Evolutionary conservation across 331 rosid species (phyloP), one percentile per base, ranked within the genome.

Genomic region (Ulmus americana): DNA sequence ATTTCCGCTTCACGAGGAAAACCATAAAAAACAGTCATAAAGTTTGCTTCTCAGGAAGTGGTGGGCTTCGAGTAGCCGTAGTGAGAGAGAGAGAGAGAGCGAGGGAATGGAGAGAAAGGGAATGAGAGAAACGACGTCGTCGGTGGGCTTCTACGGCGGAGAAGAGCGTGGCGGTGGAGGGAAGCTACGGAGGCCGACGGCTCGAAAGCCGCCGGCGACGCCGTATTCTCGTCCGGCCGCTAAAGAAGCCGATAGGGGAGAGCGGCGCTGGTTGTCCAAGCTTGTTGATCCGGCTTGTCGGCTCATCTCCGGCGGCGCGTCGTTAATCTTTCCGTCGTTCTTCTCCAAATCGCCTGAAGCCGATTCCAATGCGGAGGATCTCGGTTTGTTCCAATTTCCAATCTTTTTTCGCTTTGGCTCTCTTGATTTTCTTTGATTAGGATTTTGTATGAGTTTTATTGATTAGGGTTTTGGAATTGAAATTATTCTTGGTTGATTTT

Each of bases 201-300:
- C 84, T 4, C 71, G 95, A 10, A 88, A 77, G 76, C 80, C 79
- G n/a, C 74, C 73, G 16, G 12, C 77, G 3, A 86, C 74, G 20
- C 96, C 95, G 43, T 88, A 91, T 56, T 54, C 84, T 18, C 90
- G 90, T 12, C 95, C 92, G 2, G 48, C 79, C 41, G 61, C 16
- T 7, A 52, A 53, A 67, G 44, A 6, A 71, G 65, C 65, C 9
- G 64, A 44, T 43, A 22, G 58, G 7, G 76, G 60, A 3, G 16
- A 57, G 54, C 58, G 76, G 54, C 83, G 88, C 8, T 88, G 96
- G 96, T 62, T 91, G 10, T 86, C 92, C 4, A 86, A 73, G 59
- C 71, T 91, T 10, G 95, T 88, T 9, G 95, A 86, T 81, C 97
- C 97, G 18, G 96, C 97, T 4, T 81, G 73, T 62, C 96, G 83